Evolutionary conservation across 352 stramenopile species (phyloP).

Genomic region (Phytophthora tentaculata): DNA sequence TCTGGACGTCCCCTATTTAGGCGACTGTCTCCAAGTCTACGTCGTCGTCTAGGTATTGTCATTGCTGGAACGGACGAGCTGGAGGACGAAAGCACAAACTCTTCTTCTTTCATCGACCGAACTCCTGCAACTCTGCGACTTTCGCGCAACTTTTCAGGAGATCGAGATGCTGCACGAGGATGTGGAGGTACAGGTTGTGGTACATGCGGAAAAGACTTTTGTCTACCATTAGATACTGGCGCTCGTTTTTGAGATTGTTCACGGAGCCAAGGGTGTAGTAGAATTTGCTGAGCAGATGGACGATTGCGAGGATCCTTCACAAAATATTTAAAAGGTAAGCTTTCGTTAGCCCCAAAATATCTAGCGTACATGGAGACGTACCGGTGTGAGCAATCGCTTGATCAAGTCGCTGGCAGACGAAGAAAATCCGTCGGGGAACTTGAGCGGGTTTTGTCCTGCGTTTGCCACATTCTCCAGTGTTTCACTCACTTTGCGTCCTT

Average conservation of each 20-base stretch:
- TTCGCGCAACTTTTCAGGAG: conserved; percentile 25
- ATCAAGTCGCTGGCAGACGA: conserved; percentile 64
- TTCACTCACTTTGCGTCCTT: conserved; percentile 77
- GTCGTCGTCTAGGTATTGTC: conserved; percentile 7
- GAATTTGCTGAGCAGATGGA: conserved; percentile 56
- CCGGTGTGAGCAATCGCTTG: conserved; percentile 59
- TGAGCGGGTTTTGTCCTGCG: conserved; percentile 42
- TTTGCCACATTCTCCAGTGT: conserved; percentile 78
- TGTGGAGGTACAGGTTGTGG: conserved; percentile 26
- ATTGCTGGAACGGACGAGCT: conserved; percentile 17
- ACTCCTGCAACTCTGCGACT: conserved; percentile 15
- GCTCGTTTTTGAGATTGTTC: conserved; percentile 25
- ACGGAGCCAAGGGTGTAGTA: conserved; percentile 67
- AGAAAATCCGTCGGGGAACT: conserved; percentile 64
- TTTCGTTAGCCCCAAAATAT: not conserved
- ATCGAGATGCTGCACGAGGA: conserved; percentile 22
- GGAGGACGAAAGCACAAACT: conserved; percentile 17
- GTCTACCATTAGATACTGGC: conserved; percentile 16
- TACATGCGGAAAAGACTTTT: conserved; percentile 13
- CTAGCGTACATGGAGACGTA: conserved; percentile 20
- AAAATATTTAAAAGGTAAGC: conserved; percentile 9
- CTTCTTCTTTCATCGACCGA: conserved; percentile 29
- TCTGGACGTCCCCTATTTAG: conserved; percentile 1
- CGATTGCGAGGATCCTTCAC: conserved; percentile 47
- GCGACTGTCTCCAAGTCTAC: conserved; percentile 16